phyloP scores from a whole-genome alignment of 1,284 basidiomycete species.

The Ganoderma multipileum region DNA sequence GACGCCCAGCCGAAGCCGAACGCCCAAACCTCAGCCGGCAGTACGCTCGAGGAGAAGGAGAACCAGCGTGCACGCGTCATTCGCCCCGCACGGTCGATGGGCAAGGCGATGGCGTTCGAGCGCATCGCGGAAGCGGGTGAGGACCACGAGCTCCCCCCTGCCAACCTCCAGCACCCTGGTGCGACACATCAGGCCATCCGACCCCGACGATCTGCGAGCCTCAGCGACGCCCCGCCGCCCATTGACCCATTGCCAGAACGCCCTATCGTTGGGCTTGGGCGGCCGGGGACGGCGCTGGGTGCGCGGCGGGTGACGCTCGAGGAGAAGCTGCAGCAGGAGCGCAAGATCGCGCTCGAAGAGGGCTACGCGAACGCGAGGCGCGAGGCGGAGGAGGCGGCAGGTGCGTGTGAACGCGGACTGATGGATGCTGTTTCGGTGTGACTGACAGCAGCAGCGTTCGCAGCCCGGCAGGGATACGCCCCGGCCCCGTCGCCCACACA shows the following conservation, averaged over 20 bases:
- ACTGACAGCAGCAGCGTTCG: constrained; percentile 2
- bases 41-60: constrained; percentile 40
- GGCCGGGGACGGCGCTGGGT: constrained; percentile 62
- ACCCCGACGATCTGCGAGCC: constrained; percentile 70
- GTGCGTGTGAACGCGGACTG: constrained; percentile 18
- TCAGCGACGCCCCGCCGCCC: constrained; percentile 53
- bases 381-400: constrained; percentile 45
- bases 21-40: constrained; percentile 21
- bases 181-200: constrained; percentile 36
- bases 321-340: constrained; percentile 58
- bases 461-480: constrained; percentile 32
- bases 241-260: constrained; percentile 43
- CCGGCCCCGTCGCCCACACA: constrained; percentile 43
- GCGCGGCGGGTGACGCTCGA: constrained; percentile 58
- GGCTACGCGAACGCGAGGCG: constrained; percentile 42
- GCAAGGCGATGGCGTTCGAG: constrained; percentile 28
- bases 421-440: constrained; percentile 3
- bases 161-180: not conserved
- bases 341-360: constrained; percentile 47
- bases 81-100: constrained; percentile 19
- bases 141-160: constrained; percentile 17
- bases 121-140: constrained; percentile 30
- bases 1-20: constrained; percentile 34
- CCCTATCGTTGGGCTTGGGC: constrained; percentile 33
- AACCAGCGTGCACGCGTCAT: constrained; percentile 40